These are phyloP conservation scores for Chloromonas sp. DNA, from an alignment of 163 green algal genomes.

Conservation along the genomic window DNA sequence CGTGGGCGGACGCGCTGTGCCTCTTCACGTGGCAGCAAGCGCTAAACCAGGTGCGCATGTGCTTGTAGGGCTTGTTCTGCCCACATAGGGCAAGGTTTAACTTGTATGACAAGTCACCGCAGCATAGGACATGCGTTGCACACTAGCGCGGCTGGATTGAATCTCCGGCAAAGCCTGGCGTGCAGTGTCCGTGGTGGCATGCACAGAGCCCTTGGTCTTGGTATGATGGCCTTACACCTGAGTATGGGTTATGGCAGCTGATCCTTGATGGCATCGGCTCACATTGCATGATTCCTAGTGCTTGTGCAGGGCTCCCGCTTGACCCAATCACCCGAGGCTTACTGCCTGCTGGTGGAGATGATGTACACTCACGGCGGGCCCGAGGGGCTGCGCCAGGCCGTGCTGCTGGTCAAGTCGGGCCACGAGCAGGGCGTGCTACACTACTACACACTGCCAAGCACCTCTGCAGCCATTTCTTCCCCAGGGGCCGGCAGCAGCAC, in stretches of 20 bases:
- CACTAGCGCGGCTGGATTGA: neutral
- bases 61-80: too few relatives aligned
- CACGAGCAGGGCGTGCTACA: neutral
- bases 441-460: neutral
- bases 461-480: neutral
- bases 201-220: too few relatives aligned
- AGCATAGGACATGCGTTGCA: too few relatives aligned
- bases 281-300: neutral
- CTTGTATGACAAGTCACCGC: too few relatives aligned
- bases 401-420: neutral
- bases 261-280: too few relatives aligned
- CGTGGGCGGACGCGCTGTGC: neutral
- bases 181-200: neutral
- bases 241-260: too few relatives aligned
- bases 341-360: neutral
- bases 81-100: too few relatives aligned
- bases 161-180: neutral
- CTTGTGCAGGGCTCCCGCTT: neutral
- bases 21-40: neutral
- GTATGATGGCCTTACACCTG: too few relatives aligned
- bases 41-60: neutral
- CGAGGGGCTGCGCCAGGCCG: neutral
- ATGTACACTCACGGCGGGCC: neutral
- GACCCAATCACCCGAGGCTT: neutral
- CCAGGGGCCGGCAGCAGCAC: neutral